Base-by-base conservation (phyloP, 345 rosid genomes). In the Syzygium grande region DNA sequence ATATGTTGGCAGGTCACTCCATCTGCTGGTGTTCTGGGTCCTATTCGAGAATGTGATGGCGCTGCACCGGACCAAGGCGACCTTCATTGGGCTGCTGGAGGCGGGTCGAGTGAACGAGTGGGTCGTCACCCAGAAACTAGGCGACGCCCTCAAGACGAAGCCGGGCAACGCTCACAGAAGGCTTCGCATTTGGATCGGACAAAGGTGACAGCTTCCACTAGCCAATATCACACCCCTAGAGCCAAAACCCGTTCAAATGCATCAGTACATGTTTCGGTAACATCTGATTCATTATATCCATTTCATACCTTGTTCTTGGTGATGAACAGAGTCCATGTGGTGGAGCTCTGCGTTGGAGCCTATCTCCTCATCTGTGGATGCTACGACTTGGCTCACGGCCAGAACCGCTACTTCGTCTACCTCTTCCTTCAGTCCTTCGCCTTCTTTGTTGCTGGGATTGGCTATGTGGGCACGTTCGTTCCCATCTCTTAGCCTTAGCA, bases 11-110 rank as follows among this genome's bases (percentile, higher is more conserved):
- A 94, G 96, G 83, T 95, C 96, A n/a, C 84, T 94, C 27, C 97
- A 95, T 85, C 59, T 95, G 13, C 65, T 95, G 53, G 77, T 93
- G 12, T 94, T 93, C 91, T 97, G 99, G 98, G 95, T 97, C 87
- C 93, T 96, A 3, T 97, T 97, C 43, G 98, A 97, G 92, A 97
- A 96, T 63, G 99, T 96, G n/a, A 95, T 97, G 98, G 95, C 98
- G 0, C 90, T 97, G 89, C 99, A 97, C 87, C 89, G 99, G 52
- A 96, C 95, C 9, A 97, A 94, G 93, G 99, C 97, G 19, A 94
- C 98, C 27, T 92, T 97, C 49, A 94, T 96, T 41, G 99, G 99
- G 34, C 90, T 97, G 91, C 85, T 97, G 21, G 99, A 97, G 90
- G 94, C 94, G 5, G 95, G 99, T 25, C 92, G 98, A 90, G 98